Evolutionary conservation across 2,329 filamentous ascomycete species (phyloP).

Genomic region (Chrysoporthe cubensis): DNA sequence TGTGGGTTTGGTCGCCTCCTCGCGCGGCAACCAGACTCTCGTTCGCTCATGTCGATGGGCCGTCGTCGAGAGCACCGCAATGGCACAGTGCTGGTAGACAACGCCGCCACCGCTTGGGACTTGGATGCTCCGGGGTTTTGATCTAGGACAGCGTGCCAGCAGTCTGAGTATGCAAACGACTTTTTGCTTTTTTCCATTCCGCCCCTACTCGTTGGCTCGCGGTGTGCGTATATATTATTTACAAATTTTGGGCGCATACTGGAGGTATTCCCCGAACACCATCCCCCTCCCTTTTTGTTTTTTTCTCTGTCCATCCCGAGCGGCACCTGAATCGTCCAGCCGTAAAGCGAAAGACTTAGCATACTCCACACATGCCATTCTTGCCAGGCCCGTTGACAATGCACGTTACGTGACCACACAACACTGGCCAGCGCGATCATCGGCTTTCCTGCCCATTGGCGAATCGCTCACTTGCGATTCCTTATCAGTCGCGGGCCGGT

Average conservation of each 20-base stretch:
- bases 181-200: conserved; percentile 2
- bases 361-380: conserved; percentile 12
- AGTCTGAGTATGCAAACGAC: not conserved
- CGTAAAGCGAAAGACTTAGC: not conserved
- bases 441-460: not conserved
- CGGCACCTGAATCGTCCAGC: not conserved
- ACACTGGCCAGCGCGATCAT: not conserved
- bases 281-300: not conserved
- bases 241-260: conserved; percentile 14
- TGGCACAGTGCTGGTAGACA: not conserved
- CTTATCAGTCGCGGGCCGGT: not conserved
- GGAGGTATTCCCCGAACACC: not conserved
- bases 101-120: not conserved
- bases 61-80: no score
- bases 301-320: no score
- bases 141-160: not conserved
- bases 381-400: not conserved
- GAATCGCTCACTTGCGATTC: not conserved
- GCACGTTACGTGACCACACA: not conserved
- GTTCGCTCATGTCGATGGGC: no score
- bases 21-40: no score
- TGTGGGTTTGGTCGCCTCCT: no score
- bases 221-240: conserved; percentile 21
- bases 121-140: not conserved
- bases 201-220: not conserved